Evolutionary conservation across 441 rosid species (phyloP), one percentile per base, ranked within the genome.

Genomic region (Rhodomyrtus psidioides): DNA sequence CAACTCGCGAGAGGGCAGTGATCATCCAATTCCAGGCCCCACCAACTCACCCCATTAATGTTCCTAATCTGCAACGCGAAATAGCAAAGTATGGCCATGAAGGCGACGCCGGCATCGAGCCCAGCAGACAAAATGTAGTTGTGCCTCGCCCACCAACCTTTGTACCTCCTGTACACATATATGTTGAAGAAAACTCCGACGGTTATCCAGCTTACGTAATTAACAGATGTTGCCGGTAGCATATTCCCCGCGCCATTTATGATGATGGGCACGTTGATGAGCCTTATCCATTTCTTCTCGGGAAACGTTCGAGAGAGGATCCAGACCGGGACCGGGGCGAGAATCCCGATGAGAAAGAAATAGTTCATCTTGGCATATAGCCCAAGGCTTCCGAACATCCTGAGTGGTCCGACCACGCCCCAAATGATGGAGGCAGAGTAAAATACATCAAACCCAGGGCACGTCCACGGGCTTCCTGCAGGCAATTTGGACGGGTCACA

Each of bases 341-440:
- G 88, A 1, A 90, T 27, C 3, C 95, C 93, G 0, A 92, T 4
- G 16, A 92, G 91, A 86, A 92, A 93, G 91, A 88, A 93, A 17
- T 86, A 93, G 89, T 91, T 91, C 93, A 89, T 88, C 85, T 88
- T 83, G 21, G 85, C 62, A 70, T 93, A 93, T 17, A 88, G 49
- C 14, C 94, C 93, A 1, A 89, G 91, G 27, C 84, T 54, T 14
- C 92, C 91, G n/a, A 91, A 93, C 93, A 93, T 90, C 56, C 93
- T 55, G 34, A 88, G 86, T 2, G 93, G 93, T 10, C 92, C 93
- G 1, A 93, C 93, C 12, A 92, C 86, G 2, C 94, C 94, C 93
- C 94, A 93, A 9, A 92, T 93, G 88, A 92, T 85, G 59, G 94
- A 93, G 14, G 94, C 91, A 82, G 87, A 81, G 91, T 91, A 93